These are phyloP conservation scores for Eimeria tenella DNA, from an alignment of 169 alveolate genomes.

Conservation along the genomic window DNA sequence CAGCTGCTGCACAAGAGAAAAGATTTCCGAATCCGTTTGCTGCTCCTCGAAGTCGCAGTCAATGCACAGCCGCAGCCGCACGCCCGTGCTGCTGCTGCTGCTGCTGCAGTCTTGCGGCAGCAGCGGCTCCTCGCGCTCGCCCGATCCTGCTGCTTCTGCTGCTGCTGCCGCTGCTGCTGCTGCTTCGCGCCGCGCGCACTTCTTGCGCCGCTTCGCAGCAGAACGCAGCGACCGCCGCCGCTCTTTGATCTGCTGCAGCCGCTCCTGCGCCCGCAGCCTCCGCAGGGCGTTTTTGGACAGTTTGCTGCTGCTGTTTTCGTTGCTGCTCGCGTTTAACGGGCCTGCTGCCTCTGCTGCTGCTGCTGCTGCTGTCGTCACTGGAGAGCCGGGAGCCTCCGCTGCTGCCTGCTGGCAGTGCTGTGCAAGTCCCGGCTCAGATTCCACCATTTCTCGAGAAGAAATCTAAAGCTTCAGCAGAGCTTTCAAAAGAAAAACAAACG, in stretches of 20 bases:
- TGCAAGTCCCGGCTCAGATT: too few relatives aligned
- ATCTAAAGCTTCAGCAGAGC: too few relatives aligned
- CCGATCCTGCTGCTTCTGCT: neutral
- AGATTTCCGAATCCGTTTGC: conserved; percentile 58
- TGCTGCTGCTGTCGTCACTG: too few relatives aligned
- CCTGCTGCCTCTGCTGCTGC: too few relatives aligned
- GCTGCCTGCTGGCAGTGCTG: neutral
- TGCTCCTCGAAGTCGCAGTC: conserved; percentile 79
- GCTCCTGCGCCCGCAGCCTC: conserved; percentile 30
- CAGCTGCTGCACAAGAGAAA: conserved; percentile 79
- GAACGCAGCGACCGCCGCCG: conserved; percentile 15
- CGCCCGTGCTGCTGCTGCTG: neutral
- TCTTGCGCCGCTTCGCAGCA: neutral
- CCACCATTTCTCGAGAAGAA: too few relatives aligned
- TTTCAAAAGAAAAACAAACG: too few relatives aligned
- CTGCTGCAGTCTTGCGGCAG: too few relatives aligned
- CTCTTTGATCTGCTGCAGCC: conserved; percentile 3
- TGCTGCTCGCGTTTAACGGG: too few relatives aligned
- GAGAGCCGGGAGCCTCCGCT: neutral
- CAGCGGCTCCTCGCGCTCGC: too few relatives aligned
- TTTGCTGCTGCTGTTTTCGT: too few relatives aligned
- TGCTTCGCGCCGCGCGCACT: neutral
- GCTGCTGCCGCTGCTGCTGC: neutral
- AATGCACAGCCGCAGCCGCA: conserved; percentile 23
- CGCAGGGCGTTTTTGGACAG: neutral